Conservation (phyloP, 2,329 filamentous ascomycete genomes). For the Exophiala sp. region DNA sequence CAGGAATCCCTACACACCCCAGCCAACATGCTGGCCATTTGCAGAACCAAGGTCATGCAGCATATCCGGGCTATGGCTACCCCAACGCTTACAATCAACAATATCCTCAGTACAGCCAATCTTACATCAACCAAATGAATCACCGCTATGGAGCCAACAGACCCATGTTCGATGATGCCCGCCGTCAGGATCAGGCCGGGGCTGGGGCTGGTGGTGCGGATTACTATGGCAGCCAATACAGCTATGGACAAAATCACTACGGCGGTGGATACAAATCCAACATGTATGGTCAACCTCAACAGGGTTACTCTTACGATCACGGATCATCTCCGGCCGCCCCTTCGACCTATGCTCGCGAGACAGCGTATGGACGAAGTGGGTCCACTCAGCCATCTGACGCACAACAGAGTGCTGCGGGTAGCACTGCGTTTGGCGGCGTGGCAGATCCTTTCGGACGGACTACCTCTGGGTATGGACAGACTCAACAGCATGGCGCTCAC, state of each 20-base stretch:
- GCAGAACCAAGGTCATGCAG: conserved; percentile 47
- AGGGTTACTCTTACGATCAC: conserved; percentile 63
- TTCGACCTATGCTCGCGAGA: conserved; percentile 50
- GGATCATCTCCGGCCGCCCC: conserved; percentile 62
- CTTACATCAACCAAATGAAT: conserved; percentile 55
- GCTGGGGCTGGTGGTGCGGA: conserved; percentile 36
- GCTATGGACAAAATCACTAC: conserved; percentile 47
- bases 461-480: conserved; percentile 54
- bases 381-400: conserved; percentile 55
- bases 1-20: conserved; percentile 58
- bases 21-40: conserved; percentile 33
- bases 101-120: conserved; percentile 54
- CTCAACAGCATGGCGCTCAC: conserved; percentile 43
- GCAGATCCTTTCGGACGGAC: conserved; percentile 60
- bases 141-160: conserved; percentile 47
- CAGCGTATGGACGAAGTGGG: conserved; percentile 59
- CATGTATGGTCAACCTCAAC: conserved; percentile 62
- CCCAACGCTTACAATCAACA: conserved; percentile 32
- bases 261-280: conserved; percentile 53
- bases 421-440: conserved; percentile 51
- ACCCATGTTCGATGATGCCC: conserved; percentile 49
- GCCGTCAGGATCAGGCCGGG: conserved; percentile 34
- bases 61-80: conserved; percentile 58
- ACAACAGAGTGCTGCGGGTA: conserved; percentile 48
- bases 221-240: conserved; percentile 49